Base-by-base conservation (phyloP, 2,329 filamentous ascomycete species). In the Clonostachys rhizophaga region DNA sequence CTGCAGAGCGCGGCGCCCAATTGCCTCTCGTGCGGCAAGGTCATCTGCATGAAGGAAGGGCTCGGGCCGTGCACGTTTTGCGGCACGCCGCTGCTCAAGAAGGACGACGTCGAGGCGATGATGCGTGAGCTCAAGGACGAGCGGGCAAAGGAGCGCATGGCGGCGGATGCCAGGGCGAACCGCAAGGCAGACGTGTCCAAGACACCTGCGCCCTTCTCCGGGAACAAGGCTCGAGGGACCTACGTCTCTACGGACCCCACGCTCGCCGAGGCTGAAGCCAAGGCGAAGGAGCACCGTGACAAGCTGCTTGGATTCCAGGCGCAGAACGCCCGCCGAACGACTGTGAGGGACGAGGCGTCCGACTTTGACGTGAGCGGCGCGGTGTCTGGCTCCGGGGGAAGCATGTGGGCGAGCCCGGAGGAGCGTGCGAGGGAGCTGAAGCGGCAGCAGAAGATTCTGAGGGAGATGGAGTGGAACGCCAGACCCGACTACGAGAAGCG, bases 11-110 rank as follows among this genome's bases (percentile, higher is more conserved):
- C 92, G 1, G 91, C 91, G 0, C 94, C 94, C 1, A 99, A 97
- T 63, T 99, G 94, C 62, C 71, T 95, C 14, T 85, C 79, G 41
- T 99, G 94, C 58, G 94, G 94, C 49, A 97, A 97, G 64, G 90
- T 99, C 12, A 86, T 97, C 47, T 99, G 94, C 63, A 83, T 95
- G 20, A 91, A 94, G 59, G 91, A 99, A 66, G 94, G 94, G 0
- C 75, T 97, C 1, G 92, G 92, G 0, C 92, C 92, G 1, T 99
- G 94, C 65, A 96, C 92, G 0, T 96, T 89, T 60, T 99, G 94
- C 69, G 83, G 84, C 1, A 75, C 79, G 0, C 82, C 89, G 1
- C 72, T 99, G 1, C 71, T 99, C 8, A 84, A 78, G 33, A 63
- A 80, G 0, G 70, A 78, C 5, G 91, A 97, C 47, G 81, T 96